Evolutionary conservation across 2,329 filamentous ascomycete genomes (phyloP).

Genomic region (Fusarium irregulare): DNA sequence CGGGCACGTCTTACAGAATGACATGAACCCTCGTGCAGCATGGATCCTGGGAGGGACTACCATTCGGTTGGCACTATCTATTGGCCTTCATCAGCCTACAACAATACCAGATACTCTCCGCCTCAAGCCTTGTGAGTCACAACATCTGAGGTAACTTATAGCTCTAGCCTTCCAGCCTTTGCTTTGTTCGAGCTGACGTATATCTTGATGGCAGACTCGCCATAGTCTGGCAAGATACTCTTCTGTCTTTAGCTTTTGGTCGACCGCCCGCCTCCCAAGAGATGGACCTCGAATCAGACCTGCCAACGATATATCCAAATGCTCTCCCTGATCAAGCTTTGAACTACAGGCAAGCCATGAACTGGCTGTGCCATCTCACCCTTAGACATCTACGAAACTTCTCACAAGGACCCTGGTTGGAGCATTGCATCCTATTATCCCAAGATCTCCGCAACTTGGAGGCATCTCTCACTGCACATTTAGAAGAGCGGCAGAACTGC

Average conservation of each 20-base stretch:
- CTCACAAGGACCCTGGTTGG: not conserved
- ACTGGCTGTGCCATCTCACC: conserved; percentile 30
- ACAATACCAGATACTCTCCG: not conserved
- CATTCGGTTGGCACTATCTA: conserved; percentile 23
- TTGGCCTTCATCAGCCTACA: conserved; percentile 26
- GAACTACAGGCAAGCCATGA: conserved; percentile 29
- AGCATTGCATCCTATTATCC: not conserved
- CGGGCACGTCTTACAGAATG: conserved; percentile 33
- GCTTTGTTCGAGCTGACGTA: not conserved
- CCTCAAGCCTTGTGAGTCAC: conserved; percentile 9
- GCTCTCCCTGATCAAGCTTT: not conserved
- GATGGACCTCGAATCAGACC: conserved; percentile 23
- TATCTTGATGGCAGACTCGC: conserved; percentile 7
- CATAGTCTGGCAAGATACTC: conserved; percentile 36
- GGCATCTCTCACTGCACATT: conserved; percentile 2
- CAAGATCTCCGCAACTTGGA: conserved; percentile 10
- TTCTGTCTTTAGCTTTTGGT: conserved; percentile 36
- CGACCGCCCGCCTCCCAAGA: conserved; percentile 24
- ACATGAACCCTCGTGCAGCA: conserved; percentile 36
- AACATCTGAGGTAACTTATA: conserved; percentile 12
- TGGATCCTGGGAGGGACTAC: conserved; percentile 37
- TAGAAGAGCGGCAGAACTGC: conserved; percentile 3
- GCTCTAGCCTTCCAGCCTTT: fast-evolving
- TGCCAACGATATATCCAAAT: not conserved
- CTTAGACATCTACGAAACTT: not conserved